These are phyloP conservation scores for Fusarium avenaceum DNA, from an alignment of 2,329 filamentous ascomycete genomes.

Conservation along the genomic window DNA sequence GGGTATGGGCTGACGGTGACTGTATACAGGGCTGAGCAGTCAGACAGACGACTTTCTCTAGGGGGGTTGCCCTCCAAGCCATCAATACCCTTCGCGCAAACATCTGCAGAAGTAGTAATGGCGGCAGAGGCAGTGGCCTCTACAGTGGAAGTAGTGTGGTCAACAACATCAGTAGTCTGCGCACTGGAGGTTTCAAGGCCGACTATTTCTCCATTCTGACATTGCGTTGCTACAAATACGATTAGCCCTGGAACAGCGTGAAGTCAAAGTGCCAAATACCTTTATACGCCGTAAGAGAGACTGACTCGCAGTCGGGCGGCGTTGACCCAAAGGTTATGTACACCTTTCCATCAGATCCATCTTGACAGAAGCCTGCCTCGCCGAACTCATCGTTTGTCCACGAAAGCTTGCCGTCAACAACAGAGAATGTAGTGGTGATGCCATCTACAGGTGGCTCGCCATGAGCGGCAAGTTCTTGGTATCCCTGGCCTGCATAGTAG, in stretches of 20 bases:
- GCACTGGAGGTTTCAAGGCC: background rate
- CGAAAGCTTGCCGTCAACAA: background rate
- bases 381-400: slow-evolving; percentile 1
- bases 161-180: background rate
- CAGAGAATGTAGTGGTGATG: slow-evolving; percentile 5
- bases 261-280: background rate
- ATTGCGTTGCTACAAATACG: background rate
- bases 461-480: background rate
- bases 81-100: background rate
- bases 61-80: background rate
- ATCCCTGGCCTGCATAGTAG: background rate
- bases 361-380: slow-evolving; percentile 11
- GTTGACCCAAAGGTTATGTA: slow-evolving; percentile 19
- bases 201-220: slow-evolving; percentile 23
- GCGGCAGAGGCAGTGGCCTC: background rate
- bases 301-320: slow-evolving; percentile 2
- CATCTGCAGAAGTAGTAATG: background rate
- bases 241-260: background rate
- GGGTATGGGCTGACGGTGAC: slow-evolving; percentile 26
- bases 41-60: slow-evolving; percentile 3
- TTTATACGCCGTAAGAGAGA: slow-evolving; percentile 5
- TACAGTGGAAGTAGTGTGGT: no score
- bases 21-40: slow-evolving; percentile 14
- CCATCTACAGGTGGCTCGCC: background rate
- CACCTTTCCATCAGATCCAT: background rate